phyloP scores from a whole-genome alignment of 225 moss, liverwort and hornwort species.

The Neckera pumila region DNA sequence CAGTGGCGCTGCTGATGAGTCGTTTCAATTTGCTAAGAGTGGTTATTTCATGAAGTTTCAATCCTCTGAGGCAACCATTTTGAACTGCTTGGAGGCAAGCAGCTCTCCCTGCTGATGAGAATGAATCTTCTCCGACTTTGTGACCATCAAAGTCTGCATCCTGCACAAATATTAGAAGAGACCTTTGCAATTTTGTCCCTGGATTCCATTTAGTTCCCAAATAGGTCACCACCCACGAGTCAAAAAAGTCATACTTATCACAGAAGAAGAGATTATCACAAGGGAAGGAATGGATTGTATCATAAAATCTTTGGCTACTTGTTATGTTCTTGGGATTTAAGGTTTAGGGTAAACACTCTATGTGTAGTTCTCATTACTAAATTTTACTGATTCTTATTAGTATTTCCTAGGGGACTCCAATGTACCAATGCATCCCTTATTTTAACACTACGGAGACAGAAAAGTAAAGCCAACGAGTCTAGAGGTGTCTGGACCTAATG shows the following conservation, averaged over 20 bases:
- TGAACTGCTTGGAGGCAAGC: neutral
- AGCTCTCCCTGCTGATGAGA: neutral
- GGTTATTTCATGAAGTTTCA: neutral
- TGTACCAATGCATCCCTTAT: neutral
- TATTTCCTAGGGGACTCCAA: neutral
- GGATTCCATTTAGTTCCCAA: neutral
- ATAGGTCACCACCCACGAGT: neutral
- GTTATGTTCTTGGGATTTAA: neutral
- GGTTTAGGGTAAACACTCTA: neutral
- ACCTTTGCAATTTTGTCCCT: neutral
- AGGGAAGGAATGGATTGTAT: neutral
- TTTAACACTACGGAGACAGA: neutral
- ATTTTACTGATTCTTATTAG: neutral
- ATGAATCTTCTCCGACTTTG: neutral
- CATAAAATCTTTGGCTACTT: neutral
- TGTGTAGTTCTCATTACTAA: neutral
- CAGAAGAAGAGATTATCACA: neutral
- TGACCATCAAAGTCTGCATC: neutral
- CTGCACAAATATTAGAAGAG: neutral
- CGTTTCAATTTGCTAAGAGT: conserved; percentile 23
- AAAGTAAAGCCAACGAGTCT: neutral
- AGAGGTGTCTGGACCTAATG: neutral
- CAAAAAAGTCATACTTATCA: neutral
- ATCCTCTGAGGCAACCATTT: neutral
- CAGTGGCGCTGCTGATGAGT: conserved; percentile 48